These are phyloP conservation scores for Protomyces pachydermus DNA, from an alignment of 1,139 yeast genomes.

Conservation along the genomic window DNA sequence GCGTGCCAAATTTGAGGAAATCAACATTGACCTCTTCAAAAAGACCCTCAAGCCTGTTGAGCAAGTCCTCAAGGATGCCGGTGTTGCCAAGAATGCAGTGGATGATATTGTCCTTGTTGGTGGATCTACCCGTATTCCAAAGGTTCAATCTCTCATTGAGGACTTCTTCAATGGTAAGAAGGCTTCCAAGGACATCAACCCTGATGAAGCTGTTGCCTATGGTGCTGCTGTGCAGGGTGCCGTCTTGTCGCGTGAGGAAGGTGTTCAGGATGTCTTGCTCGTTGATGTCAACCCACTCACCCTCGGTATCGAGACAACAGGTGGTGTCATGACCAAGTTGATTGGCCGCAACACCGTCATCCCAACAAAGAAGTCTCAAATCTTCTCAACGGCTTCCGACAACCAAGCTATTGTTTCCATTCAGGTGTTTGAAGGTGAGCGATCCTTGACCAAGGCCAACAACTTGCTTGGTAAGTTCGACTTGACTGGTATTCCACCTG, in stretches of 20 bases:
- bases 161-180: constrained; percentile 85
- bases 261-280: constrained; percentile 77
- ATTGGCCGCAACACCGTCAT: constrained; percentile 95
- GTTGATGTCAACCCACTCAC: constrained; percentile 93
- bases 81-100: constrained; percentile 71
- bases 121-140: constrained; percentile 98
- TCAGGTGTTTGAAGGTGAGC: constrained; percentile 96
- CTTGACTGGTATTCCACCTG: constrained; percentile 92
- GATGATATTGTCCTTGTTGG: constrained; percentile 94
- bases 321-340: constrained; percentile 96
- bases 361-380: constrained; percentile 94
- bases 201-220: constrained; percentile 95
- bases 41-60: constrained; percentile 90
- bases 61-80: constrained; percentile 84
- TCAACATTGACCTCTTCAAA: constrained; percentile 79
- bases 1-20: constrained; percentile 93
- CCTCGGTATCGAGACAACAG: constrained; percentile 93
- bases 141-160: constrained; percentile 86
- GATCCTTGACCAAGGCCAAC: constrained; percentile 93
- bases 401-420: constrained; percentile 95
- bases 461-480: constrained; percentile 93
- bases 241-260: constrained; percentile 80
- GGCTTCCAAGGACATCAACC: constrained; percentile 93
- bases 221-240: constrained; percentile 99
- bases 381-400: constrained; percentile 94